A percentile compares a stretch with the other conserved stretches of the same genome.
These are phyloP conservation scores for Colletotrichum godetiae DNA, from an alignment of 2,329 filamentous ascomycete species.

Conservation along the genomic window DNA sequence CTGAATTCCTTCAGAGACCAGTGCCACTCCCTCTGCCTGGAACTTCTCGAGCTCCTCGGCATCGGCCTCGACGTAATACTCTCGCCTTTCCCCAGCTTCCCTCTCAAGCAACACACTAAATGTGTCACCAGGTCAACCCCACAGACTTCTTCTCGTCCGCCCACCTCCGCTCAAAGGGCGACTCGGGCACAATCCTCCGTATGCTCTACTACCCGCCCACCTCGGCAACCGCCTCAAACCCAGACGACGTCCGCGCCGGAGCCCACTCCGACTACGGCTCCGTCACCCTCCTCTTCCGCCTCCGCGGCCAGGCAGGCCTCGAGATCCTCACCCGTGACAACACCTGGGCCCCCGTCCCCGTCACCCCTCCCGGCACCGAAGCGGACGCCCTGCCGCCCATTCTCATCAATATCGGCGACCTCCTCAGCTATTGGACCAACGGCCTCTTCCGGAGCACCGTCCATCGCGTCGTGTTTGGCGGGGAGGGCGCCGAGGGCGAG, in stretches of 20 bases:
- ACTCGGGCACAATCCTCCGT: conserved; percentile 72
- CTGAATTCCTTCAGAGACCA: conserved; percentile 75
- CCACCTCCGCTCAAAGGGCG: conserved; percentile 56
- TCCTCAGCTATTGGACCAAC: conserved; percentile 89
- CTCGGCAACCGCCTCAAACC: conserved; percentile 53
- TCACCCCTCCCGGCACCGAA: conserved; percentile 71
- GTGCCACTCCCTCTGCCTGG: conserved; percentile 79
- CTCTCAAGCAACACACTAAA: conserved; percentile 11
- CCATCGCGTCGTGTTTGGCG: conserved; percentile 82
- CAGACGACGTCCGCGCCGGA: conserved; percentile 81
- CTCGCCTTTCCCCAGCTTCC: background rate
- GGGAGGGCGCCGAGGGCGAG: conserved; percentile 51
- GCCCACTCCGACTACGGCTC: conserved; percentile 90
- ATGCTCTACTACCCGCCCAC: conserved; percentile 78
- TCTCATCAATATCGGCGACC: conserved; percentile 79
- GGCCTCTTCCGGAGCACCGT: conserved; percentile 88
- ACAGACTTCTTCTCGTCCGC: conserved; percentile 66
- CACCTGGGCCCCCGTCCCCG: conserved; percentile 73
- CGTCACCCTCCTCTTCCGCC: conserved; percentile 83
- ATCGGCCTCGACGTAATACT: conserved; percentile 74
- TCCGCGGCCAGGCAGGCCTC: conserved; percentile 85
- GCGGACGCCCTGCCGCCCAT: conserved; percentile 75
- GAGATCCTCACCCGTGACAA: conserved; percentile 76
- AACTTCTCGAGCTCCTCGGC: conserved; percentile 81
- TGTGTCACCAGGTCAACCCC: conserved; percentile 51